phyloP scores from a whole-genome alignment of 23 red algal species.

The Chondrus crispus region DNA sequence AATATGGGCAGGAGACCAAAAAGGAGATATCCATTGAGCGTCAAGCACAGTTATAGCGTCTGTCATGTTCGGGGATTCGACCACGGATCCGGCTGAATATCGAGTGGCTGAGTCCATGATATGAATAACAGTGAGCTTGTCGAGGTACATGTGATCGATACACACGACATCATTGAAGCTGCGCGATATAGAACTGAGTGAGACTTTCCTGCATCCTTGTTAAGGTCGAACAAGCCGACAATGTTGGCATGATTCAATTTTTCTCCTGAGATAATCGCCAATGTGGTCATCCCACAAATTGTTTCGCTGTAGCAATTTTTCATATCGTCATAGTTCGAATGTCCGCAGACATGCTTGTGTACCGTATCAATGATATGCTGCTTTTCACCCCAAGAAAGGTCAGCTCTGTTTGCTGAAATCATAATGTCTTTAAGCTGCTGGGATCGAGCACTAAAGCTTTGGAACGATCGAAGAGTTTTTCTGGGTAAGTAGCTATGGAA shows the following conservation, averaged over 20 bases:
- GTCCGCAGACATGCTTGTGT: constrained; percentile 15
- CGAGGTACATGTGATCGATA: constrained; percentile 7
- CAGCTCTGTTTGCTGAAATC: background rate
- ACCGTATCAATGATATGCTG: background rate
- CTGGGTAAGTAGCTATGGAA: constrained; percentile 9
- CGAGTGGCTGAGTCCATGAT: background rate
- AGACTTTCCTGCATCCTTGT: background rate
- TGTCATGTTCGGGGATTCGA: background rate
- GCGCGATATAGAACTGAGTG: background rate
- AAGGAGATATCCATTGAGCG: background rate
- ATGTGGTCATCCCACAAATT: constrained; percentile 1
- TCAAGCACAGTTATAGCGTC: constrained; percentile 3
- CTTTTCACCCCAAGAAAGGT: background rate
- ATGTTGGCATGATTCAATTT: background rate
- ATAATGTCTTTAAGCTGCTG: background rate
- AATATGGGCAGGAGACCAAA: background rate
- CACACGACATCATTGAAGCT: background rate
- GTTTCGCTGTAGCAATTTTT: constrained; percentile 10
- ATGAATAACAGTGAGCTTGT: constrained; percentile 34
- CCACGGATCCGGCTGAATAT: background rate
- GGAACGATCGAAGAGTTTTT: background rate
- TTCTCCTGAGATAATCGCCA: constrained; percentile 9
- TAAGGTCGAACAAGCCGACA: background rate
- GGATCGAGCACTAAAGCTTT: background rate
- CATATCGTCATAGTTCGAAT: constrained; percentile 28